A percentile compares a stretch with the other conserved stretches of the same genome.
Evolutionary conservation across 805 yeast genomes (phyloP).

Genomic region (Candida easanensis): DNA sequence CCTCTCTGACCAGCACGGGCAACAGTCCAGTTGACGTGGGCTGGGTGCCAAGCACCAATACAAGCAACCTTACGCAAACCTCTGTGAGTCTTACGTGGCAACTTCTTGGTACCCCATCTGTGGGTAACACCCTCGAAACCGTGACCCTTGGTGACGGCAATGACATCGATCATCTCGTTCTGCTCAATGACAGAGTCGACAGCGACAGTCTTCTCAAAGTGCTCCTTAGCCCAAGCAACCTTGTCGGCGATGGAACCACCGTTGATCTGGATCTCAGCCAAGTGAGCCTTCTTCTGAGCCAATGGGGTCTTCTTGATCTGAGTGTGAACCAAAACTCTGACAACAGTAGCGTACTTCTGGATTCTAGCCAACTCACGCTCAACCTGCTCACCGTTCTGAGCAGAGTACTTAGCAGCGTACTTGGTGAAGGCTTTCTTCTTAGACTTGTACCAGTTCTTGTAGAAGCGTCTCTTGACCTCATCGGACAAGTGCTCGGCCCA

Average conservation of each 20-base stretch:
- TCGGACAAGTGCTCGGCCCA: conserved; percentile 99
- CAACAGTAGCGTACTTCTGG: conserved; percentile 96
- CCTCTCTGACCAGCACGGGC: conserved; percentile 99
- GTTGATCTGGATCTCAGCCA: conserved; percentile 99
- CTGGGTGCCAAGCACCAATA: conserved; percentile 99
- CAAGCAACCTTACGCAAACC: conserved; percentile 99
- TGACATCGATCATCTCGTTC: conserved; percentile 97
- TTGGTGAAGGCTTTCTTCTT: conserved; percentile 99
- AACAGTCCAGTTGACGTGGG: conserved; percentile 99
- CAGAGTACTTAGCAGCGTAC: conserved; percentile 97
- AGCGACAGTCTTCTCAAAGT: conserved; percentile 97
- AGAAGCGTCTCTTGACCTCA: conserved; percentile 99
- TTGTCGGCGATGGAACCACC: conserved; percentile 98
- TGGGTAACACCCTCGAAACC: conserved; percentile 99
- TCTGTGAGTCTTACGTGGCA: conserved; percentile 99
- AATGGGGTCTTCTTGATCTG: conserved; percentile 99
- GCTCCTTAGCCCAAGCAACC: conserved; percentile 98
- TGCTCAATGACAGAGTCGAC: conserved; percentile 97
- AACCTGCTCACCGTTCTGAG: conserved; percentile 79
- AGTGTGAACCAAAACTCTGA: conserved; percentile 99
- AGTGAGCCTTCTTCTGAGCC: conserved; percentile 98
- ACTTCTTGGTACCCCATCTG: conserved; percentile 99
- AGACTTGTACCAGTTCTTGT: conserved; percentile 99
- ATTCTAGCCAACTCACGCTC: conserved; percentile 98
- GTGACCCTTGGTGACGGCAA: conserved; percentile 99